Evolutionary conservation across 306 rosid genomes (phyloP).

Genomic region (Pyrus betulifolia): DNA sequence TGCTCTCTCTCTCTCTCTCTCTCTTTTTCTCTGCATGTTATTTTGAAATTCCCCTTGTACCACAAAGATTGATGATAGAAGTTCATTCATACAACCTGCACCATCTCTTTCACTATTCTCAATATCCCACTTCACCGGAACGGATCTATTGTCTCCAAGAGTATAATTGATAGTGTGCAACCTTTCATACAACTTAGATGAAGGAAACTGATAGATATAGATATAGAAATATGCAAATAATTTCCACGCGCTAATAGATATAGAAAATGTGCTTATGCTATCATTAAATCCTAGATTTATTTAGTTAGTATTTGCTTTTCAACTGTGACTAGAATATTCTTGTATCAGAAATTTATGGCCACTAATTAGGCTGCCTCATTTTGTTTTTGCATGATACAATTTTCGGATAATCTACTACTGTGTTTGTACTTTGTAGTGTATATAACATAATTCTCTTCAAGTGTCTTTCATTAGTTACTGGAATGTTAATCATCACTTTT

Average conservation of each 20-base stretch:
- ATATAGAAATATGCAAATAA: neutral
- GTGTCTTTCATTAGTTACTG: neutral
- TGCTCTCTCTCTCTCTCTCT: neutral
- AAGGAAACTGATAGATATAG: neutral
- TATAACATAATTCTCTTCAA: neutral
- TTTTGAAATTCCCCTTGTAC: neutral
- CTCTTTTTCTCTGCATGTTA: neutral
- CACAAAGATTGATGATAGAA: neutral
- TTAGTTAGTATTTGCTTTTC: neutral
- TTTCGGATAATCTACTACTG: conserved; percentile 1
- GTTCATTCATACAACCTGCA: neutral
- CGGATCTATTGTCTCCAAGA: neutral
- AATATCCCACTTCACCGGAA: no score
- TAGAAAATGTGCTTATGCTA: neutral
- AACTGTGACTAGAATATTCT: neutral
- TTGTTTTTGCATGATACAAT: neutral
- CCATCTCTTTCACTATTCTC: neutral
- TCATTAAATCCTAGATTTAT: neutral
- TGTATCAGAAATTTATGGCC: neutral
- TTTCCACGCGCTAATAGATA: neutral
- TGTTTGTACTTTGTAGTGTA: neutral
- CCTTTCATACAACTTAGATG: neutral
- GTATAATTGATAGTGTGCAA: neutral
- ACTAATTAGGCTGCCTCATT: neutral
- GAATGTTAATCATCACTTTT: neutral